Conservation (phyloP, 768 basidiomycete species). For the Naganishia onofrii region DNA sequence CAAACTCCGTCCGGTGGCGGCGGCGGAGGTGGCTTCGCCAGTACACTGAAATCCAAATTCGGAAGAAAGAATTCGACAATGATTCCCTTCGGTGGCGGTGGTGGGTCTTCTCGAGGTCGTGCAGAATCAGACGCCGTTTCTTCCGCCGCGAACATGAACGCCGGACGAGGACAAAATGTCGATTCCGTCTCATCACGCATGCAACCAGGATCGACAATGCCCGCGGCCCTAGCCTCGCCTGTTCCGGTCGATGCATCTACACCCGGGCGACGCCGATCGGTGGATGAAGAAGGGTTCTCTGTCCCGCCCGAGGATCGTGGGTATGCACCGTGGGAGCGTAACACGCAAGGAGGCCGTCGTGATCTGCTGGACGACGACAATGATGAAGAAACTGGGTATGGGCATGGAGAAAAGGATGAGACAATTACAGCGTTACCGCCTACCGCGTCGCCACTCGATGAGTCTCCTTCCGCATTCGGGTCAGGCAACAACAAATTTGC, state of each 20-base stretch:
- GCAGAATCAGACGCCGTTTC: neutral
- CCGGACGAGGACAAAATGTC: no score
- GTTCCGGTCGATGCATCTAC: neutral
- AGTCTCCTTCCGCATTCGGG: neutral
- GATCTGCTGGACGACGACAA: conserved; percentile 42
- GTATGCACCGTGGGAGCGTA: conserved; percentile 49
- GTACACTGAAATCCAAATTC: conserved; percentile 36
- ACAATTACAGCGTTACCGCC: conserved; percentile 8
- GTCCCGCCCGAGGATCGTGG: conserved; percentile 54
- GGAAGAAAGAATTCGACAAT: conserved; percentile 29
- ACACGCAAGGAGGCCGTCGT: neutral
- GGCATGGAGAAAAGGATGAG: neutral
- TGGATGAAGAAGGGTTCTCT: conserved; percentile 55
- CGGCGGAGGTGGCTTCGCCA: conserved; percentile 14
- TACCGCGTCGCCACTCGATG: conserved; percentile 24
- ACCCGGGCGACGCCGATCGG: conserved; percentile 3
- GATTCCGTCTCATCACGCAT: no score
- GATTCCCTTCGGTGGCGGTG: neutral
- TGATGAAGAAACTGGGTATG: conserved; percentile 34
- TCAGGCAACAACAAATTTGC: conserved; percentile 34
- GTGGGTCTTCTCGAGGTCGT: neutral
- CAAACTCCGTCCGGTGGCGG: neutral
- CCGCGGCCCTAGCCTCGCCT: neutral
- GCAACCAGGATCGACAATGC: no score
- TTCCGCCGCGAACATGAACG: no score